Conservation (phyloP, 495 filamentous ascomycete species). For the Hypoxylon fuscum region DNA sequence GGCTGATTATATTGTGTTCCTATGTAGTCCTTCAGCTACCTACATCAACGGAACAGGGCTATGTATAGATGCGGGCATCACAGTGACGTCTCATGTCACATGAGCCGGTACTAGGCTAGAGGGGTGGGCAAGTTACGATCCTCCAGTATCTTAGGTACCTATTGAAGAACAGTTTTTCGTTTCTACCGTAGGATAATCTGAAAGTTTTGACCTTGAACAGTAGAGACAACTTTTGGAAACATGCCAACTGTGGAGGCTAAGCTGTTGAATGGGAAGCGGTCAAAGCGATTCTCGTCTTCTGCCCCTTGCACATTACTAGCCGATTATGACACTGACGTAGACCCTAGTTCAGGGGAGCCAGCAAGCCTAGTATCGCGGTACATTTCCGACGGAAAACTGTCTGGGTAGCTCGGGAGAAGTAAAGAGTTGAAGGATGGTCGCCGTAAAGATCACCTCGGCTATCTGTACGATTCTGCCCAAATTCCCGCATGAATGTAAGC, state of each 20-base stretch:
- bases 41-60: constrained; percentile 30
- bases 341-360: background rate
- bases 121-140: no score
- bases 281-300: no score
- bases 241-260: no score
- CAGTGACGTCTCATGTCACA: constrained; percentile 1
- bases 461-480: background rate
- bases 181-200: constrained; percentile 21
- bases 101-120: no score
- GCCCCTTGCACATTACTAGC: no score
- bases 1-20: constrained; percentile 23
- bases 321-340: no score
- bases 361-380: background rate
- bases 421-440: background rate
- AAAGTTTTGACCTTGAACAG: no score
- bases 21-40: constrained; percentile 21
- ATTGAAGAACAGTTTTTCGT: no score
- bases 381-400: background rate
- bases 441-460: background rate
- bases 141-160: no score
- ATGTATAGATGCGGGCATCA: constrained; percentile 24
- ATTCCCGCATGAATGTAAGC: background rate
- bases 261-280: no score
- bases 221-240: no score
- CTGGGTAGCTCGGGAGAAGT: background rate